phyloP scores from a whole-genome alignment of 306 rosid species.

The Castanea mollissima region DNA sequence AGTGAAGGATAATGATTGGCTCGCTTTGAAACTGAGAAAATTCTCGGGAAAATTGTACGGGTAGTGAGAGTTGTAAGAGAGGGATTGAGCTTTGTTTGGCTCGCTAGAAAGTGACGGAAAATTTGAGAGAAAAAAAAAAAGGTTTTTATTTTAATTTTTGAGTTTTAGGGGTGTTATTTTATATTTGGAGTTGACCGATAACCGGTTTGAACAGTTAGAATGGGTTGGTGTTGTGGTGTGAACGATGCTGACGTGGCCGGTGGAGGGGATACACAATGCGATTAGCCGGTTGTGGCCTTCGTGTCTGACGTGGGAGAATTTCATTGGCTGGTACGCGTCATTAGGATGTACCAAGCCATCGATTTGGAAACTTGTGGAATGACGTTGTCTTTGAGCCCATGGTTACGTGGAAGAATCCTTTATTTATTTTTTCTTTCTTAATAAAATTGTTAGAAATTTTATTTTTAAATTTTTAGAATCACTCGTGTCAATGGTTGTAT shows the following conservation, averaged over 20 bases:
- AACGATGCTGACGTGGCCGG: background rate
- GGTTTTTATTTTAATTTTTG: background rate
- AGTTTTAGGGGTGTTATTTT: background rate
- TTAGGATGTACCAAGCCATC: background rate
- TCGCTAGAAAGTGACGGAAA: background rate
- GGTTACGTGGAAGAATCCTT: background rate
- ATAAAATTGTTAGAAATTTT: too few relatives aligned
- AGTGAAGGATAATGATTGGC: background rate
- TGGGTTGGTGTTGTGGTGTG: background rate
- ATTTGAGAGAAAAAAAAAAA: background rate
- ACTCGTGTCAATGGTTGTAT: too few relatives aligned
- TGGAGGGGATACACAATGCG: conserved; percentile 7
- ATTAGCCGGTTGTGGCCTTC: conserved; percentile 23
- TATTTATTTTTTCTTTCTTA: too few relatives aligned
- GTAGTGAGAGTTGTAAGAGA: background rate
- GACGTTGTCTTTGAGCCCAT: background rate
- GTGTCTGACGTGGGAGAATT: conserved; percentile 31
- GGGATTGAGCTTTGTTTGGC: background rate
- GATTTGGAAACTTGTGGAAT: conserved; percentile 12
- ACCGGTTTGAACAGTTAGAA: conserved; percentile 43
- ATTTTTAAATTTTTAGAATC: too few relatives aligned
- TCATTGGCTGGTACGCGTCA: conserved; percentile 71
- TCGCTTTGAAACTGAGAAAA: background rate
- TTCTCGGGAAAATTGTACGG: background rate
- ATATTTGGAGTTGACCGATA: background rate